phyloP scores from a whole-genome alignment of 495 filamentous ascomycete species.

The Xylaria venustula region DNA sequence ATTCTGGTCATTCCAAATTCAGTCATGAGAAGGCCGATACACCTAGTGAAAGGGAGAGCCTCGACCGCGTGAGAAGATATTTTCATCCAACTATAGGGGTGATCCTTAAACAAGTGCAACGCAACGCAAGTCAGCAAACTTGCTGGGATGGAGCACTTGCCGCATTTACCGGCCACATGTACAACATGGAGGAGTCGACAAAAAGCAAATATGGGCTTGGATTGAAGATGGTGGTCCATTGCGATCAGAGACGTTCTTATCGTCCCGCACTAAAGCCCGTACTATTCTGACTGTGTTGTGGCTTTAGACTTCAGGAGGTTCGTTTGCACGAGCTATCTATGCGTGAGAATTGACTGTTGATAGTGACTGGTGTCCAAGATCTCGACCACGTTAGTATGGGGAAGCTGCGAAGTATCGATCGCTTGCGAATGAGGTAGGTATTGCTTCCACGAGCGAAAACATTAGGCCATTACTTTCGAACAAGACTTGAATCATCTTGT shows the following conservation, averaged over 20 bases:
- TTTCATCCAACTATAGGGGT: slow-evolving; percentile 5
- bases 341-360: neutral
- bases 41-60: neutral
- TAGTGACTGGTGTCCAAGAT: neutral
- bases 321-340: neutral
- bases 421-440: neutral
- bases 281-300: neutral
- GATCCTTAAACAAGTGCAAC: slow-evolving; percentile 13
- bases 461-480: neutral
- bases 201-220: slow-evolving; percentile 4
- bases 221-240: neutral
- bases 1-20: slow-evolving; percentile 1
- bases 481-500: neutral
- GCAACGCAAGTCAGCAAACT: slow-evolving; percentile 7
- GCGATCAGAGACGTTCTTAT: neutral
- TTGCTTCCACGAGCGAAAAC: neutral
- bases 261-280: neutral
- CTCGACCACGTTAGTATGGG: neutral
- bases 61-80: neutral
- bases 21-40: neutral
- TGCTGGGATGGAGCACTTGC: neutral
- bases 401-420: neutral
- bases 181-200: slow-evolving; percentile 2
- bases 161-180: neutral
- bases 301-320: neutral